Conservation (phyloP, 2,329 filamentous ascomycete species). For the Sarocladium oryzae region DNA sequence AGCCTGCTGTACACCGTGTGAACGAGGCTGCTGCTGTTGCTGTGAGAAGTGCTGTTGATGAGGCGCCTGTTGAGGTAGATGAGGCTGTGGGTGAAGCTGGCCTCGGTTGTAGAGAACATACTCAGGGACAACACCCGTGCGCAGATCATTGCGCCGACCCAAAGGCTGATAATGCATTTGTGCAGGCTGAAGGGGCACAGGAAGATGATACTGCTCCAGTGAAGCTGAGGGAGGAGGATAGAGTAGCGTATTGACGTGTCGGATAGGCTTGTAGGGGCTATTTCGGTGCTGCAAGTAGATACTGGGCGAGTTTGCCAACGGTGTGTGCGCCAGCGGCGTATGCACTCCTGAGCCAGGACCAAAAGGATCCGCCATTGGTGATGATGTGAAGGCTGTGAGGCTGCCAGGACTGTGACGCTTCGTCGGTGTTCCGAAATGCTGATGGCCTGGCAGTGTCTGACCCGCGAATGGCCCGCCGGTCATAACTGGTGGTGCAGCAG, state of each 20-base stretch:
- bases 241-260: slow-evolving; percentile 83
- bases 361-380: slow-evolving; percentile 60
- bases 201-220: slow-evolving; percentile 65
- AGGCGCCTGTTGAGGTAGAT: slow-evolving; percentile 13
- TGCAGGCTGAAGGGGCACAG: slow-evolving; percentile 50
- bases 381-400: slow-evolving; percentile 48
- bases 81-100: slow-evolving; percentile 15
- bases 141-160: slow-evolving; percentile 60
- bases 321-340: slow-evolving; percentile 52
- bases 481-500: neutral
- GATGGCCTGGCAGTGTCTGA: neutral
- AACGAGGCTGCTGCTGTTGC: slow-evolving; percentile 15
- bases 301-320: slow-evolving; percentile 75
- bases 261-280: slow-evolving; percentile 88
- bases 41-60: neutral
- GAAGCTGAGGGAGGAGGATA: slow-evolving; percentile 79
- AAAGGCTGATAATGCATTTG: slow-evolving; percentile 82
- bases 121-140: slow-evolving; percentile 65
- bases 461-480: slow-evolving; percentile 13
- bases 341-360: slow-evolving; percentile 45
- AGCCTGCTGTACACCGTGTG: slow-evolving; percentile 24
- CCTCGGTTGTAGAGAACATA: slow-evolving; percentile 35
- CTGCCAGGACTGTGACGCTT: slow-evolving; percentile 48
- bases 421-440: slow-evolving; percentile 6
- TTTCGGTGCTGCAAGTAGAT: slow-evolving; percentile 81